Evolutionary conservation across 768 basidiomycete genomes (phyloP).

Genomic region (Sutorius australiensis): DNA sequence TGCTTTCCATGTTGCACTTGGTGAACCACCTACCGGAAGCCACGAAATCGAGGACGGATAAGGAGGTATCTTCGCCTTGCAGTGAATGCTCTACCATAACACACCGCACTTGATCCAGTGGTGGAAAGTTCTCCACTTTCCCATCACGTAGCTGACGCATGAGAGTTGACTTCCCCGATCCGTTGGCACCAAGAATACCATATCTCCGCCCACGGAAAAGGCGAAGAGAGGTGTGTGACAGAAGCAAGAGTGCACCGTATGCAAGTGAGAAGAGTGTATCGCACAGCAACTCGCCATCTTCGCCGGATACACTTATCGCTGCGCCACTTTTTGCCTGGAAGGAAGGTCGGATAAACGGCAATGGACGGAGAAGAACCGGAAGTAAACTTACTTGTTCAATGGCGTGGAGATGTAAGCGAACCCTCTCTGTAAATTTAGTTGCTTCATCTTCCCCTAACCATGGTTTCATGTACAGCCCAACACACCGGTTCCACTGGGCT

Average conservation of each 20-base stretch:
- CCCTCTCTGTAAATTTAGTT: slow-evolving; percentile 53
- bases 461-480: slow-evolving; percentile 67
- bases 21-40: slow-evolving; percentile 57
- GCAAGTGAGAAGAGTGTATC: slow-evolving; percentile 94
- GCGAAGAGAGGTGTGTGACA: slow-evolving; percentile 90
- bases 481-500: slow-evolving; percentile 62
- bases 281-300: slow-evolving; percentile 84
- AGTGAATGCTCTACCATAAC: slow-evolving; percentile 98
- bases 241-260: slow-evolving; percentile 88
- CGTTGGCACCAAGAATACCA: slow-evolving; percentile 95
- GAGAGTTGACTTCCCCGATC: slow-evolving; percentile 92
- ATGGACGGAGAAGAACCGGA: background rate
- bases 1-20: slow-evolving; percentile 1
- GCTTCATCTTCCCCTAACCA: slow-evolving; percentile 60
- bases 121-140: slow-evolving; percentile 95
- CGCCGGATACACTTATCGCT: slow-evolving; percentile 40
- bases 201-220: slow-evolving; percentile 89
- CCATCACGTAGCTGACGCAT: slow-evolving; percentile 94
- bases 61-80: slow-evolving; percentile 86
- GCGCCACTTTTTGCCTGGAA: slow-evolving; percentile 58
- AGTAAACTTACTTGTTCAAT: slow-evolving; percentile 58
- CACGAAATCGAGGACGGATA: slow-evolving; percentile 86
- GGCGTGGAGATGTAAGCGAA: slow-evolving; percentile 69
- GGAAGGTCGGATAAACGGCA: slow-evolving; percentile 8
- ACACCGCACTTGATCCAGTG: slow-evolving; percentile 78